A percentile compares a stretch with the other conserved stretches of the same genome.
These are phyloP conservation scores for Lachancea dasiensis DNA, from an alignment of 805 yeast genomes.

Conservation along the genomic window DNA sequence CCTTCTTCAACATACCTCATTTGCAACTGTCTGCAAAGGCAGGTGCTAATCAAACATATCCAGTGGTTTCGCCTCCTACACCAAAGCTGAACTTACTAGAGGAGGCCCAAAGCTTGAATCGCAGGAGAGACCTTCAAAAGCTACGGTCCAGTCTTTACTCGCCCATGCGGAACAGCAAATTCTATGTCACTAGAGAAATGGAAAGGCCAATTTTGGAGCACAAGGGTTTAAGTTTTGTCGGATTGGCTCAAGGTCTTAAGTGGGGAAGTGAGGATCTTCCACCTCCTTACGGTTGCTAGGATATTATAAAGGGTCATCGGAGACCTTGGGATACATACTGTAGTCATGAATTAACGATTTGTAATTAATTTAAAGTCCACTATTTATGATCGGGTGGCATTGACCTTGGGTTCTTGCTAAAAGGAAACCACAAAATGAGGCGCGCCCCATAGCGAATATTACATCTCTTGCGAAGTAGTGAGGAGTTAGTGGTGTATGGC, in stretches of 20 bases:
- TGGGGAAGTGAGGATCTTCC: constrained; percentile 31
- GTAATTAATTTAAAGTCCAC: constrained; percentile 3
- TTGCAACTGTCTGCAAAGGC: constrained; percentile 2
- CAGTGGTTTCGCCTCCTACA: neutral
- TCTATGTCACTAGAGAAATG: constrained; percentile 11
- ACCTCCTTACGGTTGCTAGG: constrained; percentile 22
- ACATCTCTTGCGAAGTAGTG: no score
- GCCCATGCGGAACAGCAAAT: constrained; percentile 15
- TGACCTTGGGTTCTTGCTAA: neutral
- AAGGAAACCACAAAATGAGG: neutral
- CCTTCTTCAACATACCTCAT: constrained; percentile 1
- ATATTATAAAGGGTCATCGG: neutral
- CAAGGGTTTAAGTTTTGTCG: constrained; percentile 21
- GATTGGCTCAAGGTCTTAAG: constrained; percentile 16
- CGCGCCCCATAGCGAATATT: no score
- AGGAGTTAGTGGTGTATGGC: no score
- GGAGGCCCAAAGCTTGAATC: constrained; percentile 7
- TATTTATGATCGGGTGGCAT: neutral
- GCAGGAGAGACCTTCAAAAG: constrained; percentile 14
- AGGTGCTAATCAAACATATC: neutral
- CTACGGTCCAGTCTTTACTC: constrained; percentile 20
- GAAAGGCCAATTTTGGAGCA: constrained; percentile 17
- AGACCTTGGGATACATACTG: constrained; percentile 1
- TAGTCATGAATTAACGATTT: constrained; percentile 6
- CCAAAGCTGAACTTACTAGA: constrained; percentile 6